phyloP scores from a whole-genome alignment of 495 filamentous ascomycete genomes.

The Hypoxylon trugodes region DNA sequence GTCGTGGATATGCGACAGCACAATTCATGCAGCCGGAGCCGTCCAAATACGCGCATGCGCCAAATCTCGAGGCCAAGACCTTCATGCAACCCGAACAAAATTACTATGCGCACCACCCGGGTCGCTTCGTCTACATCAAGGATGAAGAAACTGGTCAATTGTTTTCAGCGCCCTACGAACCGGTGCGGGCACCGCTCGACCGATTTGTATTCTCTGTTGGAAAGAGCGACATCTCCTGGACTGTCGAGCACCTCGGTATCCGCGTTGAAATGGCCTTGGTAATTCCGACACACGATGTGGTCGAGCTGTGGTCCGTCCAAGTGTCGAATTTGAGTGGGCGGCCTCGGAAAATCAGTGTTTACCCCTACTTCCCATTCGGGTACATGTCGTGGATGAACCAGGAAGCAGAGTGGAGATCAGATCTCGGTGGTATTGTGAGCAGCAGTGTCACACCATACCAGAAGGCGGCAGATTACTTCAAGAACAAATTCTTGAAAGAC shows the following conservation, averaged over 20 bases:
- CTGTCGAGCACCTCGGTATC: constrained; percentile 58
- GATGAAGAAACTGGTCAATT: constrained; percentile 61
- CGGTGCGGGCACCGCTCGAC: constrained; percentile 58
- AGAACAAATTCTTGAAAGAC: constrained; percentile 65
- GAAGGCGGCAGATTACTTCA: constrained; percentile 63
- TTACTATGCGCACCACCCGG: constrained; percentile 67
- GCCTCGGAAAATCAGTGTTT: constrained; percentile 58
- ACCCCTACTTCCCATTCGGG: constrained; percentile 65
- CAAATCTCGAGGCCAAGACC: constrained; percentile 64
- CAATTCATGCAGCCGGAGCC: constrained; percentile 70
- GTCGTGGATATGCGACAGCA: constrained; percentile 63
- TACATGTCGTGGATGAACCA: constrained; percentile 72
- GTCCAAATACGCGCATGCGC: constrained; percentile 64
- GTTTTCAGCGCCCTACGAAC: constrained; percentile 65
- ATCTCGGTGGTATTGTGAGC: constrained; percentile 58
- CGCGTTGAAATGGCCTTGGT: constrained; percentile 62
- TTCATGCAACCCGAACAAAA: constrained; percentile 69
- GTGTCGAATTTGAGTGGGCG: constrained; percentile 59
- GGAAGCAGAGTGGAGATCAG: constrained; percentile 57
- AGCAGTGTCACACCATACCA: constrained; percentile 65
- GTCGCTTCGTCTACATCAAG: constrained; percentile 67
- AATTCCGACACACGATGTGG: constrained; percentile 62
- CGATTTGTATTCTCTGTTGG: constrained; percentile 63
- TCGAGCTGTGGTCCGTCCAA: constrained; percentile 63
- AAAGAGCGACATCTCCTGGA: constrained; percentile 63